phyloP scores from a whole-genome alignment of 495 filamentous ascomycete species.

The Glutinoglossum americanum region DNA sequence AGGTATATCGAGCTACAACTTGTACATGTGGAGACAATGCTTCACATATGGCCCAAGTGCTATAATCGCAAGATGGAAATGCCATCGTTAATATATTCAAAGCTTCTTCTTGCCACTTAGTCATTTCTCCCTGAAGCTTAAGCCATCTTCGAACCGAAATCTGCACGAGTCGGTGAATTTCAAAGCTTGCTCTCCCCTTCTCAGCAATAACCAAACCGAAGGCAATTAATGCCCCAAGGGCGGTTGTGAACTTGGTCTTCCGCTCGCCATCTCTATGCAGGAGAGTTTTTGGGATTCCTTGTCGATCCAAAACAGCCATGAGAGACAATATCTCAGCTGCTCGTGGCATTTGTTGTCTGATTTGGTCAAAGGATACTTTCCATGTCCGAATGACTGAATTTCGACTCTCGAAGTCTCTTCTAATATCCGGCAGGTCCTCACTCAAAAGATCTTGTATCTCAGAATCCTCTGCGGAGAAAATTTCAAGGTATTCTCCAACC shows the following conservation, averaged over 20 bases:
- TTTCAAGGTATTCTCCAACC: not conserved
- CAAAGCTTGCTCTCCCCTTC: slow-evolving; percentile 10
- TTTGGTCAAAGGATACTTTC: slow-evolving; percentile 7
- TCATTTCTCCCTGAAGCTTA: slow-evolving; percentile 8
- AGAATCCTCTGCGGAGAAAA: not conserved
- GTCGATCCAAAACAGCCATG: slow-evolving; percentile 22
- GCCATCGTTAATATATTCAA: slow-evolving; percentile 12
- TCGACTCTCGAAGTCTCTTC: not conserved
- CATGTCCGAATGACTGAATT: not conserved
- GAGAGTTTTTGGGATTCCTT: slow-evolving; percentile 20
- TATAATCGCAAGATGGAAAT: slow-evolving; percentile 17
- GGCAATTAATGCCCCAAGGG: slow-evolving; percentile 19
- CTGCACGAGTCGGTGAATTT: slow-evolving; percentile 25
- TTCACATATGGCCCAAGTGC: slow-evolving; percentile 18
- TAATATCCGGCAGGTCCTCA: not conserved
- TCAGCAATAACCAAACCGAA: slow-evolving; percentile 19
- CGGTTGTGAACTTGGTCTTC: slow-evolving; percentile 13
- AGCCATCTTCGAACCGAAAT: slow-evolving; percentile 23
- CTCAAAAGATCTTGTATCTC: not conserved
- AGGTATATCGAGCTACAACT: slow-evolving; percentile 8
- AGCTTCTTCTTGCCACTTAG: slow-evolving; percentile 14
- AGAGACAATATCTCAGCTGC: slow-evolving; percentile 24
- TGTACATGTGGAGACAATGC: slow-evolving; percentile 19
- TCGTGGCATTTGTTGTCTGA: slow-evolving; percentile 15
- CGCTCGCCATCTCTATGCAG: slow-evolving; percentile 13